Conservation (phyloP, 2,329 filamentous ascomycete genomes). For the Cercospora janseana region DNA sequence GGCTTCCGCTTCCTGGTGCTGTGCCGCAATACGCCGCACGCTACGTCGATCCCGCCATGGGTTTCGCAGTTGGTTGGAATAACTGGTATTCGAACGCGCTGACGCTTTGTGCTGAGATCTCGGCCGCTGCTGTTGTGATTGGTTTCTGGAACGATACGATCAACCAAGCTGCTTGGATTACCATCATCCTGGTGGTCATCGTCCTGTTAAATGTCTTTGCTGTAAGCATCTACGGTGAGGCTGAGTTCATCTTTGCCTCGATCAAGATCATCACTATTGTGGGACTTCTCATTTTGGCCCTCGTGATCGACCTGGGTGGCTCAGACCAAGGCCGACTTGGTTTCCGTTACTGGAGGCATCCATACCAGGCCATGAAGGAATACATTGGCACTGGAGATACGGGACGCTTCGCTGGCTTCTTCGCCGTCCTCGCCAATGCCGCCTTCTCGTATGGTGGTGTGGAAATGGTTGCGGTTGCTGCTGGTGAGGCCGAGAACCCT, state of each 20-base stretch:
- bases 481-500: slow-evolving; percentile 56
- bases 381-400: slow-evolving; percentile 55
- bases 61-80: slow-evolving; percentile 47
- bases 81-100: slow-evolving; percentile 52
- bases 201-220: slow-evolving; percentile 62
- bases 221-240: slow-evolving; percentile 49
- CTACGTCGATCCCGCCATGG: slow-evolving; percentile 27
- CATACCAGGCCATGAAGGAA: slow-evolving; percentile 57
- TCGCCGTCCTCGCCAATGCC: slow-evolving; percentile 50
- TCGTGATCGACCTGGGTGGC: slow-evolving; percentile 62
- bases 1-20: slow-evolving; percentile 17
- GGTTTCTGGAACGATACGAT: slow-evolving; percentile 54
- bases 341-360: slow-evolving; percentile 66
- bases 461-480: slow-evolving; percentile 56
- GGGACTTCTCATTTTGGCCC: slow-evolving; percentile 41
- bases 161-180: slow-evolving; percentile 45
- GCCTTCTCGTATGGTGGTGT: slow-evolving; percentile 54
- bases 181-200: slow-evolving; percentile 60
- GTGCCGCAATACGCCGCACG: slow-evolving; percentile 18
- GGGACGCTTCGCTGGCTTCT: slow-evolving; percentile 60
- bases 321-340: slow-evolving; percentile 59
- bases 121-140: slow-evolving; percentile 61
- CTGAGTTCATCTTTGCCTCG: slow-evolving; percentile 53
- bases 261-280: slow-evolving; percentile 53
- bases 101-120: slow-evolving; percentile 56